Percentiles rank a stretch among this genome's conserved stretches.
Conservation (phyloP, 352 stramenopile genomes). For the Pythium folliculosum region DNA sequence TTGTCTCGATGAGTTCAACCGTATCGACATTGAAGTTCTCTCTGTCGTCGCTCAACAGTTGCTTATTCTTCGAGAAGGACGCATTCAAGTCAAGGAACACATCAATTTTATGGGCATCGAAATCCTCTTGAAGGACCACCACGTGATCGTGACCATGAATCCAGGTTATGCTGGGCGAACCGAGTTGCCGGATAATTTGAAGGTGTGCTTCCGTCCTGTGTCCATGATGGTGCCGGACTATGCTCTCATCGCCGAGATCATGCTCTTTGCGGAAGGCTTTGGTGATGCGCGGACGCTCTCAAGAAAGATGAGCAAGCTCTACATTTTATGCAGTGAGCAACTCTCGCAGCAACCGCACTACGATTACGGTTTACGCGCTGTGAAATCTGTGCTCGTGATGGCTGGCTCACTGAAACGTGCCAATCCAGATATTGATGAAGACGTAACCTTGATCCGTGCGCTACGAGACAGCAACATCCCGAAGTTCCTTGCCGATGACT, state of each 20-base stretch:
- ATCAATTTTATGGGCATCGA: slow-evolving; percentile 97
- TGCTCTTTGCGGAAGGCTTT: slow-evolving; percentile 93
- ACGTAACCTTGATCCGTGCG: slow-evolving; percentile 81
- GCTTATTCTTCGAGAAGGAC: slow-evolving; percentile 72
- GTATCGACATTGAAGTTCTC: slow-evolving; percentile 94
- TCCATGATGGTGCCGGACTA: slow-evolving; percentile 95
- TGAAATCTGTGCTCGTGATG: slow-evolving; percentile 88
- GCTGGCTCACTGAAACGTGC: slow-evolving; percentile 73
- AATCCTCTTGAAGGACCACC: slow-evolving; percentile 95
- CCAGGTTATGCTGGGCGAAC: slow-evolving; percentile 92
- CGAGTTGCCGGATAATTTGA: slow-evolving; percentile 93
- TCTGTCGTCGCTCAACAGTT: slow-evolving; percentile 93
- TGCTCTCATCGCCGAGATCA: slow-evolving; percentile 92
- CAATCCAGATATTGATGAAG: slow-evolving; percentile 52
- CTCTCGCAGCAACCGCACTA: slow-evolving; percentile 92
- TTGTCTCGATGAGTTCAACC: slow-evolving; percentile 95
- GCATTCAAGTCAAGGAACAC: slow-evolving; percentile 82
- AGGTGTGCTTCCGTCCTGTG: slow-evolving; percentile 90
- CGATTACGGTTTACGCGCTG: slow-evolving; percentile 85
- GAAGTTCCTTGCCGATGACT: slow-evolving; percentile 88
- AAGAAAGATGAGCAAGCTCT: slow-evolving; percentile 92
- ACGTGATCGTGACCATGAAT: slow-evolving; percentile 97
- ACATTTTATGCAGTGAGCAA: slow-evolving; percentile 87
- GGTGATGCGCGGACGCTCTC: slow-evolving; percentile 84
- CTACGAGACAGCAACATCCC: slow-evolving; percentile 88